A percentile compares a stretch with the other conserved stretches of the same genome.
These are phyloP conservation scores for Picea sitchensis DNA, from an alignment of 75 land plant species.

Conservation along the genomic window DNA sequence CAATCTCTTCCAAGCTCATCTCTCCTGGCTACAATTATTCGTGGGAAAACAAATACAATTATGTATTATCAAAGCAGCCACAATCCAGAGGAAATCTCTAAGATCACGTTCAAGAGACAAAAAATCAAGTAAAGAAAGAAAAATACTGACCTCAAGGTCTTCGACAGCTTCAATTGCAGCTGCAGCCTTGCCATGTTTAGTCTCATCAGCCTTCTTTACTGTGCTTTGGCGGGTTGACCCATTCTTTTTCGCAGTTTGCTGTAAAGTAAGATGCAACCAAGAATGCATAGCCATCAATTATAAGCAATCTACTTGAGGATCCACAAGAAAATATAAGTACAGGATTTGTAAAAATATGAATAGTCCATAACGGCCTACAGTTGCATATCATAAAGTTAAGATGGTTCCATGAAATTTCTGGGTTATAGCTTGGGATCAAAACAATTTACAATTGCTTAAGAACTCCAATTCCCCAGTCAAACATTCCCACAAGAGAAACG, in stretches of 20 bases:
- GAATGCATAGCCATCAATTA: background rate
- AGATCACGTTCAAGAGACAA: background rate
- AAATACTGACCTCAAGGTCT: conserved; percentile 68
- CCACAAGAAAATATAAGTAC: too few species aligned
- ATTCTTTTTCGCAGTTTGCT: conserved; percentile 39
- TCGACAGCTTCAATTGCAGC: conserved; percentile 38
- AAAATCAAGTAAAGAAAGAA: background rate
- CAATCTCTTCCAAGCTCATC: too few species aligned
- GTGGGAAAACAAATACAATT: too few species aligned
- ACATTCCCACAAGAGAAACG: background rate
- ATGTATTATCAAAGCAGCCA: background rate
- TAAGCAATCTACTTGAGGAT: background rate
- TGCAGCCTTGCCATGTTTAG: conserved; percentile 37
- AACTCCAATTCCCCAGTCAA: background rate
- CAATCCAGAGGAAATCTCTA: background rate
- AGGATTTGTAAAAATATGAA: too few species aligned
- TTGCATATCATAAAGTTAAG: background rate
- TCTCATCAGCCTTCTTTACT: conserved; percentile 56
- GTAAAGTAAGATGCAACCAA: background rate
- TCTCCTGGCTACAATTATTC: too few species aligned
- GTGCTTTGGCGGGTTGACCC: conserved; percentile 28
- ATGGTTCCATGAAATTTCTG: background rate
- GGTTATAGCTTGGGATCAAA: background rate
- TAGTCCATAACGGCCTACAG: too few species aligned
- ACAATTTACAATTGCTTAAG: background rate